phyloP scores from a whole-genome alignment of 78 protist species.

The Speleostelium caveatum region DNA sequence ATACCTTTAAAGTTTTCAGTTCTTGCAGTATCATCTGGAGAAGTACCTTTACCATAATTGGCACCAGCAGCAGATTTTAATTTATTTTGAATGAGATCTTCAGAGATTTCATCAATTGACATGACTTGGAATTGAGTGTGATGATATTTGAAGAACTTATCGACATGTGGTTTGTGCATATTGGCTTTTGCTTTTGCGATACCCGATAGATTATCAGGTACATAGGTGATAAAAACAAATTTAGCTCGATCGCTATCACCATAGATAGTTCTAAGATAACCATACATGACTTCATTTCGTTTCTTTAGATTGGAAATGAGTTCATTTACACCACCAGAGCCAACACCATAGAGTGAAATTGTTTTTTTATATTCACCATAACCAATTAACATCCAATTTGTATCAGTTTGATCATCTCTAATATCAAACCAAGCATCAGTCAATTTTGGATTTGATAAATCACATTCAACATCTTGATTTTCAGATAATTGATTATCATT shows the following conservation, averaged over 20 bases:
- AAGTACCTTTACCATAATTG: constrained; percentile 79
- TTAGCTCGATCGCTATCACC: constrained; percentile 78
- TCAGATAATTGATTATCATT: neutral
- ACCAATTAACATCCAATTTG: constrained; percentile 80
- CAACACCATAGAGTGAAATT: constrained; percentile 57
- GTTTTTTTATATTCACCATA: constrained; percentile 62
- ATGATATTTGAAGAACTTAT: constrained; percentile 74
- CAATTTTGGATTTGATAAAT: constrained; percentile 31
- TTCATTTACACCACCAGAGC: constrained; percentile 54
- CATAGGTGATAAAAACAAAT: constrained; percentile 66
- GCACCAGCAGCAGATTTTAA: constrained; percentile 80
- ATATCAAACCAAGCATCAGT: constrained; percentile 56
- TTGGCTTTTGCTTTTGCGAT: constrained; percentile 77
- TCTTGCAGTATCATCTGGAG: constrained; percentile 57
- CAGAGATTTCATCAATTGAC: constrained; percentile 76
- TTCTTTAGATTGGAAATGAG: constrained; percentile 21
- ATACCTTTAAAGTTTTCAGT: constrained; percentile 76
- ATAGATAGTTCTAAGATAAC: constrained; percentile 57
- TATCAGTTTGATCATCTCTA: constrained; percentile 45
- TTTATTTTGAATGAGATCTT: constrained; percentile 34
- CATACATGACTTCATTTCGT: constrained; percentile 53
- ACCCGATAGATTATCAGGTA: constrained; percentile 68
- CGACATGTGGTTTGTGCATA: constrained; percentile 82
- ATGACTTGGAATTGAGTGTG: constrained; percentile 72
- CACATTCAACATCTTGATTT: constrained; percentile 80